Evolutionary conservation across 805 yeast species (phyloP).

Genomic region (Candida patagonica): DNA sequence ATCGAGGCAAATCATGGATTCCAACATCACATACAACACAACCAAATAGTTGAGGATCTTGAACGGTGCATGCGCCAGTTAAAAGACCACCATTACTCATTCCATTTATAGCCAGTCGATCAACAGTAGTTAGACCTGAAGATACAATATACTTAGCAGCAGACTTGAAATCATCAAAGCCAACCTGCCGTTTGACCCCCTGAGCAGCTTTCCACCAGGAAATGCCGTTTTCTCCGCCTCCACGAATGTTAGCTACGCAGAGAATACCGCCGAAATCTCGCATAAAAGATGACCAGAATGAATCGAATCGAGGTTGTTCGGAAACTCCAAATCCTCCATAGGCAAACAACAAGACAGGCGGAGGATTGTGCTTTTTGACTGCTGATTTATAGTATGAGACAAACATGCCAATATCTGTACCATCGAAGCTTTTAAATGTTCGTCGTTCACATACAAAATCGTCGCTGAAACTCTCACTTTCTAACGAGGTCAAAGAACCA

Average conservation of each 20-base stretch:
- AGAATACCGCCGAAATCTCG: conserved; percentile 4
- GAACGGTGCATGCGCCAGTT: conserved; percentile 8
- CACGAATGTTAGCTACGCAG: conserved; percentile 7
- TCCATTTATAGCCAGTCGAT: conserved; percentile 4
- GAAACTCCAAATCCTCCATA: too few species aligned
- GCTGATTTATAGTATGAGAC: too few species aligned
- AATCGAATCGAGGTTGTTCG: too few species aligned
- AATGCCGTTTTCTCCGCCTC: conserved; percentile 7
- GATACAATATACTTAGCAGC: conserved; percentile 7
- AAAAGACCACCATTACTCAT: conserved; percentile 7
- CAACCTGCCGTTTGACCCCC: conserved; percentile 7
- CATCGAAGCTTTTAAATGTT: too few species aligned
- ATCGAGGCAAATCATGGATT: conserved; percentile 5
- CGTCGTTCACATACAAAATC: too few species aligned
- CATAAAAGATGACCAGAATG: conserved; percentile 7
- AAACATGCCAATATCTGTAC: too few species aligned
- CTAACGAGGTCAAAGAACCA: too few species aligned
- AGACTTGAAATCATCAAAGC: conserved; percentile 7
- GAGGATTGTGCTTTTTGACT: too few species aligned
- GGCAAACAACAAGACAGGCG: too few species aligned
- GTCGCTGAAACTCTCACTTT: too few species aligned
- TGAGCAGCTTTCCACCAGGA: conserved; percentile 8
- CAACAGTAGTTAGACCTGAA: conserved; percentile 2
- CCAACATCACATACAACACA: conserved; percentile 9
- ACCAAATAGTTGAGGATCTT: conserved; percentile 6